phyloP scores from a whole-genome alignment of 495 filamentous ascomycete genomes.

The Lindgomyces ingoldianus region DNA sequence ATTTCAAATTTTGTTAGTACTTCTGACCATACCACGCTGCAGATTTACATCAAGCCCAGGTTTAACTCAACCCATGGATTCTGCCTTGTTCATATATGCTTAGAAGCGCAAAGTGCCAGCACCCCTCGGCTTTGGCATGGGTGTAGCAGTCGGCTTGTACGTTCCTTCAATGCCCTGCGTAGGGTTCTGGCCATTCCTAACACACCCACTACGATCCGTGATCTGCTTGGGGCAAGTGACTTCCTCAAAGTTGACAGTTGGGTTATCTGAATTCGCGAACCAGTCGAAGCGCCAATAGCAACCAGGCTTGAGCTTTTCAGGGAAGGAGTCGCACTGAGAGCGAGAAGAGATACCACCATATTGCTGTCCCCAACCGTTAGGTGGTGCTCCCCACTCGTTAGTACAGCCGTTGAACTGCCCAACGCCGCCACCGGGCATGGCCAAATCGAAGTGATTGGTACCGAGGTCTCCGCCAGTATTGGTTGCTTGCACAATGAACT shows the following conservation, averaged over 20 bases:
- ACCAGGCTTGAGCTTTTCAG: slow-evolving; percentile 58
- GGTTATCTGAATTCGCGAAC: slow-evolving; percentile 65
- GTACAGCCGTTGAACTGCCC: slow-evolving; percentile 67
- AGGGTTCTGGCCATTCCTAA: slow-evolving; percentile 34
- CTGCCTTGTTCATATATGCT: too few species aligned
- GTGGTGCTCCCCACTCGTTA: slow-evolving; percentile 60
- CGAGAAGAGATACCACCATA: slow-evolving; percentile 61
- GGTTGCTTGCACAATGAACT: slow-evolving; percentile 68
- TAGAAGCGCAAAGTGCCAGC: neutral
- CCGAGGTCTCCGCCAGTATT: slow-evolving; percentile 65
- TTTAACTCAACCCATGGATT: too few species aligned
- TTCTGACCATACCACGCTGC: too few species aligned
- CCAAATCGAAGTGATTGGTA: slow-evolving; percentile 63
- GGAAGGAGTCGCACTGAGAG: slow-evolving; percentile 58
- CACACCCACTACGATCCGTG: slow-evolving; percentile 59
- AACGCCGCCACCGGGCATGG: slow-evolving; percentile 68
- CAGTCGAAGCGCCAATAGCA: slow-evolving; percentile 72
- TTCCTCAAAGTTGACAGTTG: slow-evolving; percentile 55
- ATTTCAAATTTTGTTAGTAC: too few species aligned
- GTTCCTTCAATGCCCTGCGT: slow-evolving; percentile 3
- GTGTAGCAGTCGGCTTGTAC: neutral
- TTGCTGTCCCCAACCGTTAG: slow-evolving; percentile 58
- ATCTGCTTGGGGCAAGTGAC: slow-evolving; percentile 63
- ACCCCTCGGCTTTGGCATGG: neutral
- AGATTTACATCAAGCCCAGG: too few species aligned